Base-by-base conservation (phyloP, 2,329 filamentous ascomycete species). In the Xylariaceae sp. region DNA sequence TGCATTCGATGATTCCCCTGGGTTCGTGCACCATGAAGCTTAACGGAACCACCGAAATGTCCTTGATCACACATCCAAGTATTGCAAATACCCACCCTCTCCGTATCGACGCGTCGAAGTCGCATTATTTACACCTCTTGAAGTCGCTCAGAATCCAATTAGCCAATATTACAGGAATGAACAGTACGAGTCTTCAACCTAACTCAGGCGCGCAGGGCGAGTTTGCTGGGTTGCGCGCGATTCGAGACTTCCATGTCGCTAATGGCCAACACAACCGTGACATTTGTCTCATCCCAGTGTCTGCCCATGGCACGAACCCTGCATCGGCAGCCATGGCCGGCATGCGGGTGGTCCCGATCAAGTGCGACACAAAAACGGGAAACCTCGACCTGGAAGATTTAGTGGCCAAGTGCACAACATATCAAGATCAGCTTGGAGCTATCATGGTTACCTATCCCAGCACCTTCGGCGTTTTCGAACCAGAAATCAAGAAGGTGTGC, bases 1-100 rank as follows among this genome's bases (percentile, higher is more conserved):
- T 91, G 2, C 92, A 97, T 70, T 96, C 91, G 14, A 97, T 97
- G 92, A 97, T 97, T 50, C 90, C 92, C 2, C 79, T 97, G 1
- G 92, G 92, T 17, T 96, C 92, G 1, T 97, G 92, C 74, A 97
- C 92, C 12, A 97, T 97, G 92, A 97, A 97, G 75, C 82, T 96
- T 42, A 96, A 96, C 65, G 88, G 86, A 34, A 93, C 91, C 3
- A 88, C 88, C 1, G 89, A 96, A 71, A 96, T 97, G 92, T 79
- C 87, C 14, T 86, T 91, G 6, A 77, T 96, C 44, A 87, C 87
- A 1, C 85, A 83, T 69, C 81, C 83, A 1, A 80, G 84, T 40
- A 88, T 91, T 60, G 79, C 86, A 34, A 81, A 85, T 50, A 75
- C 95, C 25, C 92, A 97, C 68, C 92, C 92, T 0, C 89, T 90